Evolutionary conservation across 495 filamentous ascomycete species (phyloP), one percentile per base, ranked within the genome.

Genomic region (Bacidia rubella): DNA sequence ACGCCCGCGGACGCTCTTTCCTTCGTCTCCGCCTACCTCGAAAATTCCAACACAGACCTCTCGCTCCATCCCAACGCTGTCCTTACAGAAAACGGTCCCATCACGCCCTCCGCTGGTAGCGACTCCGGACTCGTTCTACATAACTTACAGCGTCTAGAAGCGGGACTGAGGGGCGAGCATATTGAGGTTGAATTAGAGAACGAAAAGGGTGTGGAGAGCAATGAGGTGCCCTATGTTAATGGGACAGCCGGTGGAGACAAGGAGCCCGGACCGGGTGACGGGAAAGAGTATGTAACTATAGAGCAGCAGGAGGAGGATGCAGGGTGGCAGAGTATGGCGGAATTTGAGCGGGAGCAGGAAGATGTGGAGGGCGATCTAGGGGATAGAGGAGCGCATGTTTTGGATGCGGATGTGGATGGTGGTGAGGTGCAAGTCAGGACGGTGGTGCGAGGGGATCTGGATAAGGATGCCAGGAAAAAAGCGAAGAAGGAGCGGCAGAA

Each of bases 51-150:
- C 60, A 73, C 70, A 23, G 69, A 76, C 55, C 70, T 81, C n/a
- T 71, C 80, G 40, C 74, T 83, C 17, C 81, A 84, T 59, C 83
- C 83, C 3, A 82, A 81, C 55, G 76, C 78, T 41, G 69, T 73
- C 51, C 75, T 87, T 60, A 76, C 70, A 44, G 72, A 80, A 52
- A 68, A 73, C 39, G 83, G 82, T 2, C 77, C 79, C 24, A 65
- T 74, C 42, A 70, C 74, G 19, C 67, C 69, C 47, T 73, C 70
- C 23, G 73, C 74, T 11, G 77, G 77, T 40, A 67, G 74, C 1
- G 72, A 67, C 20, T 71, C 73, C 0, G 74, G 78, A 22, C 60
- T 86, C 15, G 74, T 75, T 19, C 65, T 87, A 41, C 78, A 83
- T 61, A 81, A 83, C 58, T 62, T 87, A 46, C 71, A 76, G 61